A percentile compares a stretch with the other conserved stretches of the same genome.
These are phyloP conservation scores for Thielaviopsis populi DNA, from an alignment of 2,329 filamentous ascomycete species.

Conservation along the genomic window DNA sequence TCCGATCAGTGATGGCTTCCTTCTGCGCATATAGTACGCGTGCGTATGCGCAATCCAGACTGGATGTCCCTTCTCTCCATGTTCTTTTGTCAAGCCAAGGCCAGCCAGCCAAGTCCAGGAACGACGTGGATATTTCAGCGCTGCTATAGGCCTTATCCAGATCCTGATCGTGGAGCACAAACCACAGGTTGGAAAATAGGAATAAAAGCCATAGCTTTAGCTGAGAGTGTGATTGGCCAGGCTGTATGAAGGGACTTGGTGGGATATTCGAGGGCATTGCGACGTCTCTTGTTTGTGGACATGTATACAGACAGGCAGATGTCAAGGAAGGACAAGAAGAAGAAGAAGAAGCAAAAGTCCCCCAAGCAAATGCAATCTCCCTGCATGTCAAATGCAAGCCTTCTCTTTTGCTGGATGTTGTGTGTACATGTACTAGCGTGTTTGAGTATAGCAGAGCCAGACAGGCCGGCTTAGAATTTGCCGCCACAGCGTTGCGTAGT, in stretches of 20 bases:
- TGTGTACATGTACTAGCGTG: no score
- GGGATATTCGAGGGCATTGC: not conserved
- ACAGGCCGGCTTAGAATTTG: not conserved
- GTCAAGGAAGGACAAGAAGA: not conserved
- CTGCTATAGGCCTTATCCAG: not conserved
- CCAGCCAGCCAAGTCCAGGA: not conserved
- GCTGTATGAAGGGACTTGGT: not conserved
- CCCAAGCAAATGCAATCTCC: not conserved
- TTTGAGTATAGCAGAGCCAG: no score
- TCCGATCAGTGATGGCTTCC: not conserved
- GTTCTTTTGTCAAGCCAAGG: not conserved
- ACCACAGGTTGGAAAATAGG: not conserved
- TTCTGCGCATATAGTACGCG: not conserved
- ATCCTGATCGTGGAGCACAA: slow-evolving; percentile 2
- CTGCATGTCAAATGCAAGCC: not conserved
- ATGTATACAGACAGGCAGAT: not conserved
- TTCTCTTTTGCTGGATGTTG: not conserved
- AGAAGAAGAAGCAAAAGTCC: not conserved
- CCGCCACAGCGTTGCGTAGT: not conserved
- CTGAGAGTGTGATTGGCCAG: not conserved
- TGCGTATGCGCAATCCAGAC: not conserved
- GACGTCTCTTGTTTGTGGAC: not conserved
- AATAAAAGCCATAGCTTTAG: slow-evolving; percentile 1
- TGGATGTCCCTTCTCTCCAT: not conserved
- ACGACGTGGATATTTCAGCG: not conserved